These are phyloP conservation scores for Mortierella sp. DNA, from an alignment of 371 early-diverging fungal species.

Conservation along the genomic window DNA sequence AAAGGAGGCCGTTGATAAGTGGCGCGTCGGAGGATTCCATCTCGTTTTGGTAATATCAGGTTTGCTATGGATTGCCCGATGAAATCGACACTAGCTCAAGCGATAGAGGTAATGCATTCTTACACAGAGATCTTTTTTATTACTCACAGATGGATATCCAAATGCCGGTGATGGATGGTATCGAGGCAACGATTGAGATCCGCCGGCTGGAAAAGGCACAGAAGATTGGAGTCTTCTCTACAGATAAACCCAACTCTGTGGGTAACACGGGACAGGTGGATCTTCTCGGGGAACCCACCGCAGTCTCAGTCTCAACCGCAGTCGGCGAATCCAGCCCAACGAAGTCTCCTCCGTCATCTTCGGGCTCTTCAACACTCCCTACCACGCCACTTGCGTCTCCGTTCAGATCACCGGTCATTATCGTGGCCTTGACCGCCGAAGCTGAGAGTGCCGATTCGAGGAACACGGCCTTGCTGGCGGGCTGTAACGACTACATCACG, in stretches of 20 bases:
- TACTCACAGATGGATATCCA: slow-evolving; percentile 81
- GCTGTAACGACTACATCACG: slow-evolving; percentile 91
- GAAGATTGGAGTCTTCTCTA: slow-evolving; percentile 68
- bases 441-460: slow-evolving; percentile 77
- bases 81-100: too few species aligned
- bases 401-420: slow-evolving; percentile 83
- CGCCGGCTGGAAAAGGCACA: slow-evolving; percentile 73
- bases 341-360: too few species aligned
- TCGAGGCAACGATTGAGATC: slow-evolving; percentile 81
- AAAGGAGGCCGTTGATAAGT: slow-evolving; percentile 80
- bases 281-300: not conserved
- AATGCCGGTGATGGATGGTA: slow-evolving; percentile 86
- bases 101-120: too few species aligned
- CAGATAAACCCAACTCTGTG: slow-evolving; percentile 39
- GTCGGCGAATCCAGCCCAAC: too few species aligned
- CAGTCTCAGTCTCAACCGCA: slow-evolving; percentile 1
- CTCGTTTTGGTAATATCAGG: slow-evolving; percentile 81
- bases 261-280: slow-evolving; percentile 14
- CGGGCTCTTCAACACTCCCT: slow-evolving; percentile 20
- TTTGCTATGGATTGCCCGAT: too few species aligned
- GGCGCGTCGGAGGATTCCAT: slow-evolving; percentile 78
- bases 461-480: slow-evolving; percentile 83
- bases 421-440: slow-evolving; percentile 90
- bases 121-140: not conserved
- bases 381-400: slow-evolving; percentile 49